A percentile compares a stretch with the other conserved stretches of the same genome.
These are phyloP conservation scores for Triticum turgidum DNA, from an alignment of 176 grass and related monocot species.

Conservation along the genomic window DNA sequence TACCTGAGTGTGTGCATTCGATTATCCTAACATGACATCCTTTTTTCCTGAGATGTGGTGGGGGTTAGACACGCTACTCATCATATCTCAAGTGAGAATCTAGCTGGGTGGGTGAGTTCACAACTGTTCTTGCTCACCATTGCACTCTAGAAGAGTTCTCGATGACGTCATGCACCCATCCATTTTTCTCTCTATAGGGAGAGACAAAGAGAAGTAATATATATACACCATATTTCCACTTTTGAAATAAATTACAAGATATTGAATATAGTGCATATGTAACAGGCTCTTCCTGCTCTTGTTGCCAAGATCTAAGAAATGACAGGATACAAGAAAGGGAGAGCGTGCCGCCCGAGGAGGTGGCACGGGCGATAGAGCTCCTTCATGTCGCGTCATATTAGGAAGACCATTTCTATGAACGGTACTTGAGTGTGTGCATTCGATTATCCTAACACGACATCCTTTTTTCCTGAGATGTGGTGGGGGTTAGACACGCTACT, in stretches of 20 bases:
- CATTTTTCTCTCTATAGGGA: neutral
- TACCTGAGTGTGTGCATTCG: constrained; percentile 9
- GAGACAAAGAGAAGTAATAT: neutral
- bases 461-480: neutral
- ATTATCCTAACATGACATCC: neutral
- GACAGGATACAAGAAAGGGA: no score
- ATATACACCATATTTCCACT: neutral
- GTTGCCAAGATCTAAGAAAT: no score
- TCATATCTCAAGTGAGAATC: neutral
- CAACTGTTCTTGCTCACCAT: neutral
- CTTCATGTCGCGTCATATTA: no score
- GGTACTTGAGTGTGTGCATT: constrained; percentile 14
- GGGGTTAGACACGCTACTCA: neutral
- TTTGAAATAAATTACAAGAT: neutral
- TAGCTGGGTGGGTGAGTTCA: neutral
- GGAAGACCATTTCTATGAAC: no score
- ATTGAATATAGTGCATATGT: neutral
- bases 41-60: neutral
- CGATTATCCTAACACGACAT: neutral
- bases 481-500: neutral
- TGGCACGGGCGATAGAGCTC: no score
- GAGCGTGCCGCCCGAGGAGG: no score
- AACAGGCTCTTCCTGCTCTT: neutral
- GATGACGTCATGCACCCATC: neutral
- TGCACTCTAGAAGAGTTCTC: neutral